Evolutionary conservation across 805 yeast species (phyloP), one percentile per base, ranked within the genome.

Genomic region (Yarrowia bubula): DNA sequence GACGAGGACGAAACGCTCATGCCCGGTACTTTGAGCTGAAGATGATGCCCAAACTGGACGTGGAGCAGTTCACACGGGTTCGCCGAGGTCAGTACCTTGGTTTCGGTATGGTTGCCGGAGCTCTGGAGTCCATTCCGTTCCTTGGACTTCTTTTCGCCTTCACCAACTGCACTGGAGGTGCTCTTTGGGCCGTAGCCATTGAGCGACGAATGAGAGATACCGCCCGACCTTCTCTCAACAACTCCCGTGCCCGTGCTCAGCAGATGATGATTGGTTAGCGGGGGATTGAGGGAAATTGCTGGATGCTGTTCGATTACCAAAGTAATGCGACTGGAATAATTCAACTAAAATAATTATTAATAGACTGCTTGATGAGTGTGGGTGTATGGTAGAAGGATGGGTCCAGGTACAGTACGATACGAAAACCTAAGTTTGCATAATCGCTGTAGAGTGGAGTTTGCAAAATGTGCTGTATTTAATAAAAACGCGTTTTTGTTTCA

Each of bases 1-100:
- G 81, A 18, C 81, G 81, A 39, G 90, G 87, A 0, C 75, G 78
- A 64, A 75, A 76, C 48, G 79, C 83, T 39, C 89, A 86, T 63
- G 70, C 76, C 14, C 76, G 90, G 46, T 87, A 86, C 72, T 86
- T 83, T 69, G 79, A 79, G 41, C 77, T 86, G 60, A 86, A 84
- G 70, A 85, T 84, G 3, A 81, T 78, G 70, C 75, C 76, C 65
- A 72, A 75, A 11, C 73, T 78, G 13, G 83, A 84, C 67, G 76
- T 77, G 8, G 74, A 77, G 66, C 65, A 65, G 38, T 75, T 70
- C 43, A 69, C 73, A 3, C 47, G 65, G 13, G 67, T 65, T 42
- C 68, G 76, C 63, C 67, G 73, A 33, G 72, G 71, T 48, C 76
- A 75, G 66, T 75, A 72, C 64, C 66, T 71, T 60, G 72, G 75